phyloP scores from a whole-genome alignment of 306 rosid species.

The Alnus rubra region DNA sequence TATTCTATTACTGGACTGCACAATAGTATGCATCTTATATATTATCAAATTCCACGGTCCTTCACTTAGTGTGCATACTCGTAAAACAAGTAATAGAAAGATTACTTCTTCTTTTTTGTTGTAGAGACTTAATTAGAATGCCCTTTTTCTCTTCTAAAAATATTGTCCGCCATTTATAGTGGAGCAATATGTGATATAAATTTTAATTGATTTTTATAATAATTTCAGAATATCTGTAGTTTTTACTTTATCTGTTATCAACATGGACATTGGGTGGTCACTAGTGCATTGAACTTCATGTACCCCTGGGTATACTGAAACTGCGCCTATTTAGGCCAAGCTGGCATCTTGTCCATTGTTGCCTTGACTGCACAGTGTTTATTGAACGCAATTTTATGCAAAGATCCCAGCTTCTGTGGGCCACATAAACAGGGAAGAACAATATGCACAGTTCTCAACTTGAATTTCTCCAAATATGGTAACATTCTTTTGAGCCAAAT shows the following conservation, averaged over 20 bases:
- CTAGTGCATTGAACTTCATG: background rate
- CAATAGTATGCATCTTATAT: constrained; percentile 3
- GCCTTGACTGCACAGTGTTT: background rate
- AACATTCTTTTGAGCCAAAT: background rate
- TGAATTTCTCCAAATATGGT: background rate
- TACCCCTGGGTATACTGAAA: background rate
- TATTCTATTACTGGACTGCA: background rate
- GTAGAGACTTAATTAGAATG: background rate
- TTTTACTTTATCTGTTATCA: background rate
- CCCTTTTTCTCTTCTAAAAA: background rate
- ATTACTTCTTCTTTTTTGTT: background rate
- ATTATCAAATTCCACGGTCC: background rate
- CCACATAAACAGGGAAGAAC: background rate
- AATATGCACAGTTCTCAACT: background rate
- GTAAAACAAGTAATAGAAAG: constrained; percentile 8
- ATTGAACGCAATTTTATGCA: background rate
- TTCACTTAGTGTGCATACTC: background rate
- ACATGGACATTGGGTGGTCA: background rate
- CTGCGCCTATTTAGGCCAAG: background rate
- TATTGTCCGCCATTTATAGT: background rate
- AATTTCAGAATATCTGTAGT: background rate
- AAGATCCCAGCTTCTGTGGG: background rate
- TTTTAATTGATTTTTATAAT: background rate
- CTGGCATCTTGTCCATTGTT: background rate
- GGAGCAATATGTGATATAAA: background rate